Evolutionary conservation across 805 yeast species (phyloP), one percentile per base, ranked within the genome.

Genomic region (Metahyphopichia silvanorum): DNA sequence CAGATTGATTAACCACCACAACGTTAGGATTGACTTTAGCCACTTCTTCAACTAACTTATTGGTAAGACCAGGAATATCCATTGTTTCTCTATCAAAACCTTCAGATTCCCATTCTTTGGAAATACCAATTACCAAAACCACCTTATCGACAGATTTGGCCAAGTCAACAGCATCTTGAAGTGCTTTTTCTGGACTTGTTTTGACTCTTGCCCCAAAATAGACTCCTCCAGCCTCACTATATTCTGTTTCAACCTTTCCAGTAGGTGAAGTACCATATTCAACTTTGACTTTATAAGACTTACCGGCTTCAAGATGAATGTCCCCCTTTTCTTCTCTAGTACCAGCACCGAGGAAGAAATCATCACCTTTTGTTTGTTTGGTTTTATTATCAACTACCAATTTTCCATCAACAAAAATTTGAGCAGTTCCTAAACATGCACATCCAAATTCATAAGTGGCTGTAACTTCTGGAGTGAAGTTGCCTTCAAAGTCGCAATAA

Each of bases 31-130:
- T 76, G 14, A 62, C 80, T 20, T 55, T 55, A 22, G 60, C 36
- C 8, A 78, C 66, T 8, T 63, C 72, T 16, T 45, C 52, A 19
- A 77, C 62, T 37, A 78, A 60, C 27, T 66, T 60, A 33, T 71
- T 64, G 17, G 71, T 68, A 27, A 48, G 42, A 10, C 71, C 69
- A 17, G 84, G 84, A 17, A 76, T 57, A 27, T 66, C 65, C 74
- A 79, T 60, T 46, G 60, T 40, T 3, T 51, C 47, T 46, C 83
- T 60, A 49, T 78, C 85, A 41, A 60, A 68, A 24, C 83, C 81
- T 51, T 79, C 84, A 16, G 74, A 57, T 50, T 79, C 84, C 70
- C 75, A 76, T 25, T 76, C 81, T 18, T 56, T 55, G 40, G 71
- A 66, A 37, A 75, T 58, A 21, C 85, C 84, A 33, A 72, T 57